Evolutionary conservation across 1,284 basidiomycete genomes (phyloP).

Genomic region (Cutaneotrichosporon dermatis): DNA sequence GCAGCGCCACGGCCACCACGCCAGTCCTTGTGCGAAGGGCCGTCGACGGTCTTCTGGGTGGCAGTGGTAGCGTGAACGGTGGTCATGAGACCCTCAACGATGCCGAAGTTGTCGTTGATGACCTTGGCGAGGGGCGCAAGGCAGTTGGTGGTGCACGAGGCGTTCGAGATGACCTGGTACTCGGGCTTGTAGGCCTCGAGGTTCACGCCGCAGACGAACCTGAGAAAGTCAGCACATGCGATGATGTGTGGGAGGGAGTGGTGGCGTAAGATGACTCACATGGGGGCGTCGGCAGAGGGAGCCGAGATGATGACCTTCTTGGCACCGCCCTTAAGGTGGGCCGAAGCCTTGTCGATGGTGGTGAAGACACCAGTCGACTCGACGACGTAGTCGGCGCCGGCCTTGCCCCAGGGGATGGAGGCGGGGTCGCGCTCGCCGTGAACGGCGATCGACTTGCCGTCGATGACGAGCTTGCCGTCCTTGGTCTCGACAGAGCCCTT

Average conservation of each 20-base stretch:
- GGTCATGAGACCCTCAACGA: slow-evolving; percentile 96
- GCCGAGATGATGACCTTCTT: slow-evolving; percentile 99
- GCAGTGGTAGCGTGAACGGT: slow-evolving; percentile 96
- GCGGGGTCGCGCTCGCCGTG: slow-evolving; percentile 84
- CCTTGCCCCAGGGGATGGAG: slow-evolving; percentile 75
- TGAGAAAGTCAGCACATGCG: slow-evolving; percentile 10
- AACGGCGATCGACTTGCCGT: slow-evolving; percentile 74
- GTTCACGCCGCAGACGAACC: slow-evolving; percentile 90
- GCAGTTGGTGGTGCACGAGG: slow-evolving; percentile 99
- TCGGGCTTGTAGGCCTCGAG: slow-evolving; percentile 88
- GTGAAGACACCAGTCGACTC: slow-evolving; percentile 99
- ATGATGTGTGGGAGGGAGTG: slow-evolving; percentile 28
- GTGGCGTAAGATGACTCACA: slow-evolving; percentile 52
- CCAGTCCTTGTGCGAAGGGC: slow-evolving; percentile 76
- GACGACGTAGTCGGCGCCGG: slow-evolving; percentile 88
- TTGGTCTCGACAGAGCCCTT: slow-evolving; percentile 77
- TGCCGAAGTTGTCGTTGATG: slow-evolving; percentile 75
- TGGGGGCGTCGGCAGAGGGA: slow-evolving; percentile 96
- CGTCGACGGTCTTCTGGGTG: slow-evolving; percentile 99
- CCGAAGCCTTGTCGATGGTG: slow-evolving; percentile 78
- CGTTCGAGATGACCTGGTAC: slow-evolving; percentile 94
- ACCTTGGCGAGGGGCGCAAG: slow-evolving; percentile 98
- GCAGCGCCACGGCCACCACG: slow-evolving; percentile 90
- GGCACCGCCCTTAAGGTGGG: slow-evolving; percentile 97
- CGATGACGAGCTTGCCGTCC: slow-evolving; percentile 85